These are phyloP conservation scores for Camelina neglecta DNA, from an alignment of 345 rosid genomes.

Conservation along the genomic window DNA sequence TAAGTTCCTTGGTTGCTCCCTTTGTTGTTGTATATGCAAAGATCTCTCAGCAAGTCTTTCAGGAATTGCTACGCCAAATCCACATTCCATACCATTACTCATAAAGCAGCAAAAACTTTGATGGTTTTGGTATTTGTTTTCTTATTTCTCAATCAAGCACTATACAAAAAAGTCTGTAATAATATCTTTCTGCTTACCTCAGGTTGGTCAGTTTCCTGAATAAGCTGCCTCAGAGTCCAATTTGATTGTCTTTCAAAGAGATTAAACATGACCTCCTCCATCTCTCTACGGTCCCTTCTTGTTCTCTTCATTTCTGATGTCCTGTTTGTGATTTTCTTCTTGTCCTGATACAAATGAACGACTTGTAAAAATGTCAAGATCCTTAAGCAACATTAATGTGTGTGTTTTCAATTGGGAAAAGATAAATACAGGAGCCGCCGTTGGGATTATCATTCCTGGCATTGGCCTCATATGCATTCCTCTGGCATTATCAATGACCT, in stretches of 20 bases:
- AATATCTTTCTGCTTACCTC: slow-evolving; percentile 55
- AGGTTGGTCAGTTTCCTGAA: slow-evolving; percentile 93
- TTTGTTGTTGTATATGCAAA: slow-evolving; percentile 87
- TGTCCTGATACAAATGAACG: slow-evolving; percentile 59
- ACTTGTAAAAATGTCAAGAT: neutral
- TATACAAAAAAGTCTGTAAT: neutral
- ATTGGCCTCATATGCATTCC: slow-evolving; percentile 88
- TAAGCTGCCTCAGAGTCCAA: slow-evolving; percentile 77
- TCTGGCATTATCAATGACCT: slow-evolving; percentile 82
- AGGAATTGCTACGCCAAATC: slow-evolving; percentile 68
- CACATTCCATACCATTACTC: neutral
- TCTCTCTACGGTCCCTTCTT: slow-evolving; percentile 89
- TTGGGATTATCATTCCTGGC: slow-evolving; percentile 62
- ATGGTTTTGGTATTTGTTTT: neutral
- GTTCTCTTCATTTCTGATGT: slow-evolving; percentile 73
- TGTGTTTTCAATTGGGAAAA: slow-evolving; percentile 13
- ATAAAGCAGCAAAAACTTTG: neutral
- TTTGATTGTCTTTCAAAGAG: slow-evolving; percentile 89
- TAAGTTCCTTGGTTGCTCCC: slow-evolving; percentile 89
- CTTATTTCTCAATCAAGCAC: neutral
- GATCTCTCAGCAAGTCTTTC: slow-evolving; percentile 83
- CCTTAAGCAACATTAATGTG: neutral
- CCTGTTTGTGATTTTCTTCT: slow-evolving; percentile 67
- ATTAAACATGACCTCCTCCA: slow-evolving; percentile 87
- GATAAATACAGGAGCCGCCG: slow-evolving; percentile 50